These are phyloP conservation scores for Rubus parviflorus DNA, from an alignment of 306 rosid species.

Conservation along the genomic window DNA sequence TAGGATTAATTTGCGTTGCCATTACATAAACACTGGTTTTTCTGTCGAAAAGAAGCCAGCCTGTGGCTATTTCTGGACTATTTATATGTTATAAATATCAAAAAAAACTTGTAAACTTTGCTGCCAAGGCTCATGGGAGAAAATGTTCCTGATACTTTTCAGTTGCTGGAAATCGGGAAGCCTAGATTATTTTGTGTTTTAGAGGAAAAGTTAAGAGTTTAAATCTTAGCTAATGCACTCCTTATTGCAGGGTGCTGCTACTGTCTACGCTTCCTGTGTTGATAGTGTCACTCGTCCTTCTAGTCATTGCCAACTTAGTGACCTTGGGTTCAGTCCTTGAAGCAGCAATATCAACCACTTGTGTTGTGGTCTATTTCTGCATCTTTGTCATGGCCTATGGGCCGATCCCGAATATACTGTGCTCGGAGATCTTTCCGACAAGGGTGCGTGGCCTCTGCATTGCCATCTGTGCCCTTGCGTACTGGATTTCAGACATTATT, in stretches of 20 bases:
- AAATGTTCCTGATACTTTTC: background rate
- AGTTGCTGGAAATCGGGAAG: too few relatives aligned
- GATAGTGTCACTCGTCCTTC: constrained; percentile 49
- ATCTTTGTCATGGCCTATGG: constrained; percentile 70
- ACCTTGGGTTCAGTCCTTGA: constrained; percentile 42
- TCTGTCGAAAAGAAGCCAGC: background rate
- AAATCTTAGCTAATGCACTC: constrained; percentile 11
- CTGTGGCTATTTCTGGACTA: background rate
- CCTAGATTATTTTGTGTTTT: background rate
- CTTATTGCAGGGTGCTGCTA: constrained; percentile 54
- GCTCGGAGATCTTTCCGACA: constrained; percentile 78
- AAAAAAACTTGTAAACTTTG: background rate
- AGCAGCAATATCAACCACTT: constrained; percentile 60
- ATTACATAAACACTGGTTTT: background rate
- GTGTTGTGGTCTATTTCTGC: constrained; percentile 67
- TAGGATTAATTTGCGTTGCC: background rate
- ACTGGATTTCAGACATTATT: constrained; percentile 70
- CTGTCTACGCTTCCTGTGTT: constrained; percentile 71
- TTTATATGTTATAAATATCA: background rate
- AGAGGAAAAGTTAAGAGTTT: background rate
- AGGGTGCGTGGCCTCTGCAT: constrained; percentile 84
- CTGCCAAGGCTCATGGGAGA: background rate
- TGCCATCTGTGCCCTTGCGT: constrained; percentile 68
- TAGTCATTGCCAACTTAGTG: constrained; percentile 46
- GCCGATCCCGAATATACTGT: constrained; percentile 75